A percentile compares a stretch with the other conserved stretches of the same genome.
These are phyloP conservation scores for Tagetes erecta DNA, from an alignment of 129 eudicot species.

Conservation along the genomic window DNA sequence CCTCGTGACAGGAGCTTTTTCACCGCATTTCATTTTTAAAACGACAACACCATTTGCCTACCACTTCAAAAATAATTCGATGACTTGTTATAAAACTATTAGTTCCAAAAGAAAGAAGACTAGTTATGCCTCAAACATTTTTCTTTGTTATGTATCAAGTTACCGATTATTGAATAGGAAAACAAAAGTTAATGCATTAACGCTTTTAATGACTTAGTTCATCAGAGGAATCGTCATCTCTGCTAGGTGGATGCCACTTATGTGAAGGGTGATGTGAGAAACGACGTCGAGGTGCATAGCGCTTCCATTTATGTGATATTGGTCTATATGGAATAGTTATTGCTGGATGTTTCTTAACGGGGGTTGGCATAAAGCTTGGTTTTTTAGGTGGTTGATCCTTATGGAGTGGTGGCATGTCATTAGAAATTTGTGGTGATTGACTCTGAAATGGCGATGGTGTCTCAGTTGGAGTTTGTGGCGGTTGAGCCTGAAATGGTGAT, in stretches of 20 bases:
- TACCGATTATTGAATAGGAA: conserved; percentile 7
- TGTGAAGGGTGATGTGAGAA: conserved; percentile 6
- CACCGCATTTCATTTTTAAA: no score
- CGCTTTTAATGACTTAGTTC: conserved; percentile 4
- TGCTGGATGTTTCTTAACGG: neutral
- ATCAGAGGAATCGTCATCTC: neutral
- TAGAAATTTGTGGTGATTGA: neutral
- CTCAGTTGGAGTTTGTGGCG: neutral
- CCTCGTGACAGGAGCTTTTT: no score
- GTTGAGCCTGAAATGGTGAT: neutral
- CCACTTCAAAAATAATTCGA: no score
- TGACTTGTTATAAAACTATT: no score
- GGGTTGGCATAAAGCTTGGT: neutral
- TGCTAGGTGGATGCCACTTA: conserved; percentile 14
- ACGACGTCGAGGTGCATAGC: conserved; percentile 9
- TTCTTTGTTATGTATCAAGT: conserved; percentile 23
- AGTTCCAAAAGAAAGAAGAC: neutral
- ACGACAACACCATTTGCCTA: no score
- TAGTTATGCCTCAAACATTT: conserved; percentile 6
- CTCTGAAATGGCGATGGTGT: neutral
- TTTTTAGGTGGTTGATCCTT: neutral
- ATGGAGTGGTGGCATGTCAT: neutral
- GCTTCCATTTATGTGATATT: conserved; percentile 4
- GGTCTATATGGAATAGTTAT: conserved; percentile 1
- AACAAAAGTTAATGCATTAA: neutral